Evolutionary conservation across 1,284 basidiomycete species (phyloP).

Genomic region (Sanghuangporus weigelae): DNA sequence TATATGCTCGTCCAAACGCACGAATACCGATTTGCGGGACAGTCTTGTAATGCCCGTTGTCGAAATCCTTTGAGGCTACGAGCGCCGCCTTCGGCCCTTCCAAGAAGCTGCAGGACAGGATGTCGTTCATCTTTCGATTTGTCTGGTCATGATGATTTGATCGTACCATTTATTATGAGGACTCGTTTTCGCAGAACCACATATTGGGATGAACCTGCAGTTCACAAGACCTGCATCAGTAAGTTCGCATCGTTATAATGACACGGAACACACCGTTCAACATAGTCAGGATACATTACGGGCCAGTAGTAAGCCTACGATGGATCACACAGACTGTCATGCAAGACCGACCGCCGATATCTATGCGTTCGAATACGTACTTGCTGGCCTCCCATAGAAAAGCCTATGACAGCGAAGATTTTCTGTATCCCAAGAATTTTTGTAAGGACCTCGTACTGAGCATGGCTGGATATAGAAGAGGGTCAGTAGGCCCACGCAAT

Average conservation of each 20-base stretch:
- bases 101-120: slow-evolving; percentile 38
- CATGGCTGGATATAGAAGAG: slow-evolving; percentile 16
- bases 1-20: slow-evolving; percentile 53
- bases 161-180: slow-evolving; percentile 55
- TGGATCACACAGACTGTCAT: not conserved
- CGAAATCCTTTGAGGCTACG: slow-evolving; percentile 51
- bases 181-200: slow-evolving; percentile 57
- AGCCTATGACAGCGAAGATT: slow-evolving; percentile 27
- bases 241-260: slow-evolving; percentile 1
- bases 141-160: not conserved
- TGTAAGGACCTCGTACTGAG: slow-evolving; percentile 28
- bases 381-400: slow-evolving; percentile 31
- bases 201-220: slow-evolving; percentile 45
- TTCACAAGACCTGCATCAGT: not conserved
- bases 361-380: slow-evolving; percentile 14
- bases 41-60: slow-evolving; percentile 47
- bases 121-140: not conserved
- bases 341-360: not conserved
- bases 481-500: not conserved
- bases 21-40: slow-evolving; percentile 45
- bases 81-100: slow-evolving; percentile 57
- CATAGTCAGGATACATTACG: slow-evolving; percentile 51
- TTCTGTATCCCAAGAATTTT: slow-evolving; percentile 24
- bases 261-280: slow-evolving; percentile 37
- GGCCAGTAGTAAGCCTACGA: slow-evolving; percentile 56